Evolutionary conservation across 257 asterid species (phyloP), one percentile per base, ranked within the genome.

Genomic region (Scutellaria galericulata): DNA sequence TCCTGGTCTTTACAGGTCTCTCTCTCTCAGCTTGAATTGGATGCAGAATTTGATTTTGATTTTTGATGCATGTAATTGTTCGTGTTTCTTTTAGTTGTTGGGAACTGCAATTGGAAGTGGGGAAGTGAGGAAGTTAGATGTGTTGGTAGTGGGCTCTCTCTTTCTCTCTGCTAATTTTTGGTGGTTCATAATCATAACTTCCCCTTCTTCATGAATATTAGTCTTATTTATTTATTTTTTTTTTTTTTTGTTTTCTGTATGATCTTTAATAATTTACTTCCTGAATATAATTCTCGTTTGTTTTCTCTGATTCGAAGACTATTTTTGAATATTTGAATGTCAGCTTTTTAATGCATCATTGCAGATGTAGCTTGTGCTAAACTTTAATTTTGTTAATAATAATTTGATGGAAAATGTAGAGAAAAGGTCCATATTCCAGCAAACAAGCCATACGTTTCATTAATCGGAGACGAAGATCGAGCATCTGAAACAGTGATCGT

Each of bases 1-100:
- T 74, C 95, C 92, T 0, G 98, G 96, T 31, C 57, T 83, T 35
- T 94, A 94, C 86, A 94, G 97, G 99, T 92, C 42, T 59, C 9
- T 14, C 18, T 24, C 11, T 8, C 9, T 1, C 39, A 18, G 39
- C n/a, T 5, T n/a, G 7, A 0, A 50, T 39, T 44, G 64, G 39
- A 66, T 44, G 52, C 39, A 61, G 37, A 52, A 51, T 61, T 70
- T 64, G 71, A 27, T 68, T 65, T 56, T 50, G 51, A 27, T 68
- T 65, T 56, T 20, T 37, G 27, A 50, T 55, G 81, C 81, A 82
- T 75, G 81, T 79, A 68, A 72, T 56, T 75, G 39, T 62, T 13
- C 4, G 42, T 64, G 57, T 40, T 57, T 55, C 37, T 39, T 52
- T 42, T 61, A 64, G 74, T 72, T 14, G 51, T 74, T 53, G 78